Evolutionary conservation across 352 stramenopile genomes (phyloP), one percentile per base, ranked within the genome.

Genomic region (Phytophthora citricola): DNA sequence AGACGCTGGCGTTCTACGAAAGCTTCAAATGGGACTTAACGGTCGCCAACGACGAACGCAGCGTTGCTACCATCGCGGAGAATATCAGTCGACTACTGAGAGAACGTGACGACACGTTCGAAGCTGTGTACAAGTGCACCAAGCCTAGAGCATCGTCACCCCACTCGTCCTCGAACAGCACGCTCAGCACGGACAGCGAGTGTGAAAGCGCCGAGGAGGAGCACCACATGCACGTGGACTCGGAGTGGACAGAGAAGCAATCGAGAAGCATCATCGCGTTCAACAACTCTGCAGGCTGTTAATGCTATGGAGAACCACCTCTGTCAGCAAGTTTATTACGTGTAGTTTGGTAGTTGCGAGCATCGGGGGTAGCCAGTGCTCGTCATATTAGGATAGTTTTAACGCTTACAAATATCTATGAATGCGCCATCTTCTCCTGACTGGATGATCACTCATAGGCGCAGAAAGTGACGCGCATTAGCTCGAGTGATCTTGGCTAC

Each of bases 1-100:
- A 91, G 54, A 93, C 85, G 40, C 65, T 94, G 11, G 77, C 68
- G 1, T 94, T 94, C 59, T 96, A 96, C 70, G 78, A 93, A 54
- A 54, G 38, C 12, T 95, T 95, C 51, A 34, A 62, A 24, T 96
- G 89, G 89, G 89, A 95, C 66, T 65, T 94, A 22, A 81, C 75
- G 10, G 77, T 94, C 12, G 29, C 72, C 20, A 96, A 95, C 59
- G 81, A 89, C 46, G 73, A 85, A 10, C 68, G 65, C 32, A 88
- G 76, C 22, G 71, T 94, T 22, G 36, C 69, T 12, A 72, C 63
- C 17, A 85, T 94, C 45, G 83, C 79, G 4, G 74, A 82, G 29
- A 78, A 75, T 36, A 89, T 92, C 61, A 78, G 81, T 36, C 40
- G 50, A 6, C 41, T 81, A 22, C 66, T 93, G 12, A 55, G 67